Base-by-base conservation (phyloP, 1,284 basidiomycete genomes). In the Ustilago hordei region DNA sequence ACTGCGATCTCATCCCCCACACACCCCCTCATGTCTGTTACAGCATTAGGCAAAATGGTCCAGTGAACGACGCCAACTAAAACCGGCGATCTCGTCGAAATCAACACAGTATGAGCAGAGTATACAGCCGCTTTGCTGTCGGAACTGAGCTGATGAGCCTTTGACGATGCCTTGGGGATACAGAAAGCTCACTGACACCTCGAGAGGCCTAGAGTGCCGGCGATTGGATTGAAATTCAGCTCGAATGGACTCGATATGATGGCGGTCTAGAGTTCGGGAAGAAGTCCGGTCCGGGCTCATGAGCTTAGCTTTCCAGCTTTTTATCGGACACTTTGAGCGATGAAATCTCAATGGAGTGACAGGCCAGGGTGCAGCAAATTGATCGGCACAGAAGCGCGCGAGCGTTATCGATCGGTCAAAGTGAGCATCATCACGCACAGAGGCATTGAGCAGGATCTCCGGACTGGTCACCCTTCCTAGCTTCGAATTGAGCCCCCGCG, bases 381-480 rank as follows among this genome's bases (percentile, higher is more conserved):
- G 43, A 55, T 55, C 60, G 41, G 36, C 36, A 13, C 52, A 19
- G n/a, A 53, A 28, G 31, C 32, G 17, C 31, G 53, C 32, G 36
- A 9, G 53, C 36, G 53, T 54, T 54, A 65, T 65, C 63, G 63
- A 65, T 65, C 56, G 55, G 57, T 58, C 39, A 47, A 50, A 41
- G 36, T 45, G 55, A 19, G 15, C 63, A 59, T 65, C 56, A 65
- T 65, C 52, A 36, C 38, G 63, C 56, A 59, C 53, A 13, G 48
- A 23, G 8, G 9, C 11, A 7, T 36, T 15, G 6, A 28, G 15
- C 35, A 58, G 64, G 61, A 68, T 54, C 61, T 55, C 58, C 70
- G 70, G 70, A 55, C 70, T 65, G 70, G 58, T 64, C 19, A 41
- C 43, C 32, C n/a, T 43, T 35, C 38, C 32, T 23, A 6, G 17